Evolutionary conservation across 352 stramenopile genomes (phyloP), one percentile per base, ranked within the genome.

Genomic region (Peronospora belbahrii): DNA sequence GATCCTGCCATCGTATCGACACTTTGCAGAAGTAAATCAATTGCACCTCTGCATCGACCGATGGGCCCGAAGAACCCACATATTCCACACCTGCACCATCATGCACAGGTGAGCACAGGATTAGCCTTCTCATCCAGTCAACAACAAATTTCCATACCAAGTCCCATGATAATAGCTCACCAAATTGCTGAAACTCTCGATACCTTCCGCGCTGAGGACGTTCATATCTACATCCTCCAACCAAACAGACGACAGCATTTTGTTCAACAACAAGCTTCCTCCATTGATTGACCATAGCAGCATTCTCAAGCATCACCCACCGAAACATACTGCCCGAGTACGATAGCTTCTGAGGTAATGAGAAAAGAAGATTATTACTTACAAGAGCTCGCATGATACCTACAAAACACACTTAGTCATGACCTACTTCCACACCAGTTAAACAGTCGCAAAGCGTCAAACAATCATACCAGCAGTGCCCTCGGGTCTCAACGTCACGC

Each of bases 281-380:
- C 11, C 2, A 38, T 14, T 13, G 15, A 38, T 17, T 40, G 2
- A 37, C 1, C 8, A 18, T 31, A 41, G 4, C 23, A 6, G 41
- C 6, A 13, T 3, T 18, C 42, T 6, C 6, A 8, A 39, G n/a
- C 23, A 13, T 3, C 8, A 60, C 66, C 23, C 35, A 94, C 83
- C 83, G 74, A 36, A 87, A 94, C 83, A 94, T 94, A 58, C 81
- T 92, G 18, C 83, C 83, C 22, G 69, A 64, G 47, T 94, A 94
- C 17, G 73, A 84, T 9, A 94, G 48, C 30, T 94, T 94, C 17
- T 91, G 78, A 10, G 83, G 83, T 11, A 84, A 52, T 17, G 69
- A 76, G 17, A 75, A 73, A 22, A 83, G 67, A 37, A 92, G 33
- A 38, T 85, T 91, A 53, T 85, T 92, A 63, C 52, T 88, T 27